Percentiles rank a stretch among this genome's conserved stretches.
Conservation (phyloP, 305 asterid genomes). For the Fraxinus albicans region DNA sequence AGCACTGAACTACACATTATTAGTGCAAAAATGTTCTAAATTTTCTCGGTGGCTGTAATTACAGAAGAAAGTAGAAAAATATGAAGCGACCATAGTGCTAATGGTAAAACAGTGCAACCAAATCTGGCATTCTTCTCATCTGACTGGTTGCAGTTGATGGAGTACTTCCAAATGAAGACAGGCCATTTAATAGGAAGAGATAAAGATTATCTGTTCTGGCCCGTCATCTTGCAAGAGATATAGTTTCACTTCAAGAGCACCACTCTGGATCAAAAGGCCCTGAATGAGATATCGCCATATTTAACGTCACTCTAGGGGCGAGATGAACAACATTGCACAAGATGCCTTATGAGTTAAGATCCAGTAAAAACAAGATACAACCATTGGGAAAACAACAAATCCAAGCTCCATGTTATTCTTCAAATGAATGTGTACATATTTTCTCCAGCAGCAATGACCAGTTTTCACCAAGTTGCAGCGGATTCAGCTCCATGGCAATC, state of each 20-base stretch:
- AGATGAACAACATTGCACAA: slow-evolving; percentile 17
- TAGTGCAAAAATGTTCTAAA: slow-evolving; percentile 90
- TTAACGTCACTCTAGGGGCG: background rate
- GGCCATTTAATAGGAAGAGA: slow-evolving; percentile 46
- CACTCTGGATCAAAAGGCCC: slow-evolving; percentile 35
- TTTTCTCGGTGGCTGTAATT: slow-evolving; percentile 57
- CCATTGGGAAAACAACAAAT: slow-evolving; percentile 27
- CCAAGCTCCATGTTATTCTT: slow-evolving; percentile 46
- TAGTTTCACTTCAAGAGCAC: slow-evolving; percentile 28
- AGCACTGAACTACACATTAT: slow-evolving; percentile 71
- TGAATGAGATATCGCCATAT: slow-evolving; percentile 19
- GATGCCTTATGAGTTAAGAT: slow-evolving; percentile 13
- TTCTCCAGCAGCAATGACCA: slow-evolving; percentile 93
- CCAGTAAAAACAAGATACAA: slow-evolving; percentile 30
- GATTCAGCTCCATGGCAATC: slow-evolving; percentile 91
- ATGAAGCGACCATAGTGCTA: slow-evolving; percentile 59
- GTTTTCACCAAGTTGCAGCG: slow-evolving; percentile 82
- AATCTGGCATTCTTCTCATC: slow-evolving; percentile 43
- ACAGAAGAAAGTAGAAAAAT: slow-evolving; percentile 56
- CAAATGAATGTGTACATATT: slow-evolving; percentile 69
- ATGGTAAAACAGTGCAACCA: slow-evolving; percentile 83
- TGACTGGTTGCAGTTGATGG: slow-evolving; percentile 46
- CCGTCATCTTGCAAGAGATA: slow-evolving; percentile 29
- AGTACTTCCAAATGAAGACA: slow-evolving; percentile 31
- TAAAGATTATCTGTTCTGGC: slow-evolving; percentile 40